Conservation (phyloP, 495 filamentous ascomycete species). For the Aspergillus funiculosus region DNA sequence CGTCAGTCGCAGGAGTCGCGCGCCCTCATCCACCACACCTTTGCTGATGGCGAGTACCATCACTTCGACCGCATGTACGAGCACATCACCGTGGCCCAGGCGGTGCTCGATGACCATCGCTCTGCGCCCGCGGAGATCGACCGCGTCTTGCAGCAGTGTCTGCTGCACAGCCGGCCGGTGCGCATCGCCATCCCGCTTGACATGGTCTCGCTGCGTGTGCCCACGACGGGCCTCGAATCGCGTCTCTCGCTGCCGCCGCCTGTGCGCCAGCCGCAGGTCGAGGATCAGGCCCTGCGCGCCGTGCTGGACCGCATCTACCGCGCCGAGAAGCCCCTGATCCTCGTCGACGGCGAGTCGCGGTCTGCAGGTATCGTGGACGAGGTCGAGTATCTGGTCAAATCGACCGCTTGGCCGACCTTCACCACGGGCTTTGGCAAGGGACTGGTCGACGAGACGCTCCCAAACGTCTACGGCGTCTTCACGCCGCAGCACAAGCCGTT, state of each 20-base stretch:
- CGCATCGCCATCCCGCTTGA: constrained; percentile 36
- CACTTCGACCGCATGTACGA: constrained; percentile 31
- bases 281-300: constrained; percentile 5
- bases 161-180: constrained; percentile 34
- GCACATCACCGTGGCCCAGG: constrained; percentile 32
- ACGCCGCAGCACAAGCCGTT: constrained; percentile 8
- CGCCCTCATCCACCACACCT: constrained; percentile 35
- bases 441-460: constrained; percentile 26
- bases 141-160: constrained; percentile 26
- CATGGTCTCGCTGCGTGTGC: constrained; percentile 27
- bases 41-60: constrained; percentile 34
- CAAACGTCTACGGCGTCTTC: constrained; percentile 30
- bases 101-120: constrained; percentile 23
- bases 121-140: constrained; percentile 34
- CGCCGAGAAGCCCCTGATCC: constrained; percentile 27
- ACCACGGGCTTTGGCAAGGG: constrained; percentile 30
- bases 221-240: neutral
- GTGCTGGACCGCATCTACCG: constrained; percentile 23
- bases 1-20: constrained; percentile 21
- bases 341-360: constrained; percentile 29
- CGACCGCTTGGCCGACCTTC: constrained; percentile 26
- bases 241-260: constrained; percentile 1
- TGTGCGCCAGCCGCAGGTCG: neutral
- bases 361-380: constrained; percentile 17
- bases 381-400: constrained; percentile 19